Base-by-base conservation (phyloP, 179 eudicot species). In the Pouteria campechiana region DNA sequence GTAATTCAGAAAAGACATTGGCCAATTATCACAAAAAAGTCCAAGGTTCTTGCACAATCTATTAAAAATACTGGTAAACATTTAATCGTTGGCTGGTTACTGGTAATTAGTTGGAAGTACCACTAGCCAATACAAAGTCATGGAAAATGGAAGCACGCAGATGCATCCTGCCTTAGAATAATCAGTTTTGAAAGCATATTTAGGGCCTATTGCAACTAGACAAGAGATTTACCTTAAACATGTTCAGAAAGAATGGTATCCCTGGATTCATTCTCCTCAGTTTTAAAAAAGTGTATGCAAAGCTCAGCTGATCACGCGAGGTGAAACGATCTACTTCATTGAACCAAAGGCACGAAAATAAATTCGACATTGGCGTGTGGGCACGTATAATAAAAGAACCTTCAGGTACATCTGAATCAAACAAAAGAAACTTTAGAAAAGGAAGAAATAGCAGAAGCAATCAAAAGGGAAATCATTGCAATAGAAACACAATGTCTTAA, bases 321-420 rank as follows among this genome's bases (percentile, higher is more conserved):
- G 97, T 90, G 48, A 85, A 90, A 28, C 78, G 93, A 44, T 85
- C 84, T 42, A 90, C 97, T 74, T 90, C 97, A 36, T 90, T 90
- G 68, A 90, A 90, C 97, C 97, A 90, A 38, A 90, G 87, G 67
- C 97, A 90, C 31, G 95, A 79, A 59, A 90, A 90, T 41, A 90
- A 72, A 66, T 85, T 85, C 12, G 97, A 85, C 95, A 85, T 90
- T 16, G 93, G 78, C 16, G 97, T 79, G 56, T 90, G 97, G 23
- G 95, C 97, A 55, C 90, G 80, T 59, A 81, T 59, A 47, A 90
- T 90, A 49, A 90, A 79, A 34, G 97, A 90, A 33, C 97, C 97
- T 68, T 90, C 95, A n/a, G 97, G 97, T 7, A 90, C 97, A 76
- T 78, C 95, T 90, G 82, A 45, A 67, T 34, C 20, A 17, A 27